Percentiles rank a stretch among this genome's conserved stretches.
Conservation (phyloP, 2,329 filamentous ascomycete species). For the Penicillium sp. region DNA sequence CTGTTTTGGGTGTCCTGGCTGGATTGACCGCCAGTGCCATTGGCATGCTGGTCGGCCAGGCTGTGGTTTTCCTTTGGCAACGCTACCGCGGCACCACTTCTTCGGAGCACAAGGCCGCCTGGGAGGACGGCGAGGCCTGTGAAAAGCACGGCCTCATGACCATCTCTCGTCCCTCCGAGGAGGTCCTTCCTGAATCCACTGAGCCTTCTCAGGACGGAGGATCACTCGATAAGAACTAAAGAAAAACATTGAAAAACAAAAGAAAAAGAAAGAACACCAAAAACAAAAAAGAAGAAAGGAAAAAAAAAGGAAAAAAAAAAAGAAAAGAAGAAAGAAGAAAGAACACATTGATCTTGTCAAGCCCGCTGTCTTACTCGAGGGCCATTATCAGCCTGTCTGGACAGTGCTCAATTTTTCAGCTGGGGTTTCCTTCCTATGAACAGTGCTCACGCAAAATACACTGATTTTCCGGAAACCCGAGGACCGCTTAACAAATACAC, state of each 20-base stretch:
- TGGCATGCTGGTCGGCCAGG: constrained; percentile 49
- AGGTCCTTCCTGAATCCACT: constrained; percentile 38
- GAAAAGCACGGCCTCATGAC: constrained; percentile 45
- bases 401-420: background rate
- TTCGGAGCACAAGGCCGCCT: constrained; percentile 25
- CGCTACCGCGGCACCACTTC: constrained; percentile 36
- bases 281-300: background rate
- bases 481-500: background rate
- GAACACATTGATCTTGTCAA: background rate
- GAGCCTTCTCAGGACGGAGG: constrained; percentile 28
- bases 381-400: background rate
- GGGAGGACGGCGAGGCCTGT: constrained; percentile 37
- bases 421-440: background rate
- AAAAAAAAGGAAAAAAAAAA: background rate
- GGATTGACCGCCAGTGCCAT: constrained; percentile 46
- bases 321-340: background rate
- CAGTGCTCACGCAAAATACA: background rate
- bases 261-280: background rate
- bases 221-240: constrained; percentile 34
- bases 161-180: constrained; percentile 24
- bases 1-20: constrained; percentile 46
- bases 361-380: background rate
- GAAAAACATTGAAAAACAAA: background rate
- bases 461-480: background rate
- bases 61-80: constrained; percentile 46